Base-by-base conservation (phyloP, 768 basidiomycete species). In the Lactarius hatsudake region DNA sequence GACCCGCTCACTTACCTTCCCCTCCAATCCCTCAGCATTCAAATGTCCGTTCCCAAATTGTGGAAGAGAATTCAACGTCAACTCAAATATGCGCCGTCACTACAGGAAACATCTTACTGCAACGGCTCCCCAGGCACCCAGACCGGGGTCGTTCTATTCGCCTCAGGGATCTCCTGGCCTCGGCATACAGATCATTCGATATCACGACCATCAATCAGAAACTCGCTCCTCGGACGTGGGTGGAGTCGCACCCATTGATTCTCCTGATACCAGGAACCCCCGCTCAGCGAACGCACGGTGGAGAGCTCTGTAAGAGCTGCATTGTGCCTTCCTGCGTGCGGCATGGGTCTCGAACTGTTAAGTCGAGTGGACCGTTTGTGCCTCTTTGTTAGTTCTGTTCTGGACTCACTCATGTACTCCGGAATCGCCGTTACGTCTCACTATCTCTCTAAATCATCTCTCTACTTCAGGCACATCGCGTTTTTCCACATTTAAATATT, bases 41-140 rank as follows among this genome's bases (percentile, higher is more conserved):
- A 81, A 83, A 51, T 93, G 91, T 71, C 88, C 89, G 5, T 89
- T 80, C 80, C 88, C 87, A 7, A 83, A 86, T 53, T 92, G 90
- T 74, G 87, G 87, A 45, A 83, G 89, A 40, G 84, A 88, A 66
- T 93, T 93, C 77, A 92, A 91, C 69, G 91, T 91, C 57, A 90
- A 91, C 74, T 90, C 89, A 0, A 93, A 93, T 75, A 93, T 92
- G 91, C 83, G 91, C 36, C 80, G 91, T 6, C 91, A 93, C 72
- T 87, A 86, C 74, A 81, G 89, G 55, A 91, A 89, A 74, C 90
- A 92, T 68, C 71, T 72, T 55, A 67, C 69, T 28, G 55, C 70
- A 20, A 36, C 64, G 32, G 54, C 65, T 36, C 53, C 68, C 7
- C 62, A 62, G 58, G 9, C 54, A 38, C 67, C 67, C 54, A 45